phyloP scores from a whole-genome alignment of 2,329 filamentous ascomycete genomes.

The Chaetomium strumarium region DNA sequence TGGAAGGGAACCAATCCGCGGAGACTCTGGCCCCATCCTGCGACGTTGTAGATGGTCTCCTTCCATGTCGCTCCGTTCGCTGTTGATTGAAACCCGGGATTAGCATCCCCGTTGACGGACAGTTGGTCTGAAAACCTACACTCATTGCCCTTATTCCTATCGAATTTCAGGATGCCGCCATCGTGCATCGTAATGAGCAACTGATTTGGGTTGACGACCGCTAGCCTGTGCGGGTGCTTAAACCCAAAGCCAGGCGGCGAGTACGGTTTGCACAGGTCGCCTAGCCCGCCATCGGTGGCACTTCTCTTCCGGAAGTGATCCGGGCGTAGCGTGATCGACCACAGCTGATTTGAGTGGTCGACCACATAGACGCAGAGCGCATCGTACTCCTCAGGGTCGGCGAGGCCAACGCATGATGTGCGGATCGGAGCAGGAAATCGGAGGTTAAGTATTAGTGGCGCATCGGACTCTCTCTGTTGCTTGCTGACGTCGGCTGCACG shows the following conservation, averaged over 20 bases:
- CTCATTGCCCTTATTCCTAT: conserved; percentile 47
- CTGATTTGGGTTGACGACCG: conserved; percentile 66
- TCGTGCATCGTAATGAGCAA: conserved; percentile 77
- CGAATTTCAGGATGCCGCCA: conserved; percentile 67
- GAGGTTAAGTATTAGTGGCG: conserved; percentile 70
- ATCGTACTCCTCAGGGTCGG: conserved; percentile 73
- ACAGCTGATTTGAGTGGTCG: conserved; percentile 71
- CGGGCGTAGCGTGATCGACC: conserved; percentile 75
- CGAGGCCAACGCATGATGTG: conserved; percentile 72
- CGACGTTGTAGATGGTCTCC: conserved; percentile 67
- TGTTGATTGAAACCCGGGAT: conserved; percentile 7
- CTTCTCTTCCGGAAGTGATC: conserved; percentile 71
- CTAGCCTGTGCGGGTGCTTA: conserved; percentile 73
- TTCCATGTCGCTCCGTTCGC: conserved; percentile 46
- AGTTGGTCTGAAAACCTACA: conserved; percentile 32
- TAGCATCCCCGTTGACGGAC: conserved; percentile 3
- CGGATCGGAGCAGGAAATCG: conserved; percentile 69
- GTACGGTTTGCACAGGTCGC: conserved; percentile 70
- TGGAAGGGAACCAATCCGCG: conserved; percentile 62
- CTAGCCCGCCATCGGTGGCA: conserved; percentile 66
- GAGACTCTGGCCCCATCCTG: conserved; percentile 63
- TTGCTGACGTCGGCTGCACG: conserved; percentile 76
- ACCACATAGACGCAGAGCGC: conserved; percentile 73
- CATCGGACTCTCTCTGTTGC: conserved; percentile 58
- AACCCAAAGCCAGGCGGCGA: conserved; percentile 68